Base-by-base conservation (phyloP, 352 stramenopile genomes). In the Sclerospora graminicola region DNA sequence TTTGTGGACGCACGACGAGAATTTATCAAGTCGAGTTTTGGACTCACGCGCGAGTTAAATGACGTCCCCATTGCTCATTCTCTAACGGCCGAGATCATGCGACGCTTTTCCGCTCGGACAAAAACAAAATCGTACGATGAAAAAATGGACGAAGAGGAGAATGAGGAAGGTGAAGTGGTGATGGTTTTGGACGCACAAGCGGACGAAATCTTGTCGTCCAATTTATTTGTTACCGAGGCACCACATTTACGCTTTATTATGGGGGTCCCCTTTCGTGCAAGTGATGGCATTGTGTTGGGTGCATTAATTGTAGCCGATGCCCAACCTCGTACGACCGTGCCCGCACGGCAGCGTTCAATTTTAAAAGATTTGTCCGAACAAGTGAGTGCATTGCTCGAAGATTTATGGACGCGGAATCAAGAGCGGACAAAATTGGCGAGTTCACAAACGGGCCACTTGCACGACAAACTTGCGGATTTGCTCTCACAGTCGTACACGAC, bases 1-100 rank as follows among this genome's bases (percentile, higher is more conserved):
- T 85, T 85, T 20, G 67, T 85, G 13, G 73, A 85, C 38, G 60
- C 62, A 1, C 54, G 41, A 13, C 69, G 69, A 20, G 73, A 85
- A 43, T 78, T 75, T 36, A 58, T 85, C 24, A 80, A 75, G 32
- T 64, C 73, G 0, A 63, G 63, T 14, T 80, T 72, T 26, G 73
- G 73, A 4, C 32, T 76, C 5, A 33, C 37, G 8, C 32, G 39
- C n/a, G 56, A 60, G 2, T 9, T 66, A 13, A 66, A 33, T 26
- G 64, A 80, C 4, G 44, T 85, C 2, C 60, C 69, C 0, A 69
- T 69, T 32, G 52, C 63, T n/a, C 58, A 83, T 41, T 85, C 73
- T 16, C 54, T 83, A 8, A 65, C 69, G 11, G 69, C 63, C 14
- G 48, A 77, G 33, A 63, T 83, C 35, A 73, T 85, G 65, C 57